Percentiles rank a stretch among this genome's conserved stretches.
Evolutionary conservation across 2,329 filamentous ascomycete species (phyloP).

Genomic region (Pezicula neosporulosa): DNA sequence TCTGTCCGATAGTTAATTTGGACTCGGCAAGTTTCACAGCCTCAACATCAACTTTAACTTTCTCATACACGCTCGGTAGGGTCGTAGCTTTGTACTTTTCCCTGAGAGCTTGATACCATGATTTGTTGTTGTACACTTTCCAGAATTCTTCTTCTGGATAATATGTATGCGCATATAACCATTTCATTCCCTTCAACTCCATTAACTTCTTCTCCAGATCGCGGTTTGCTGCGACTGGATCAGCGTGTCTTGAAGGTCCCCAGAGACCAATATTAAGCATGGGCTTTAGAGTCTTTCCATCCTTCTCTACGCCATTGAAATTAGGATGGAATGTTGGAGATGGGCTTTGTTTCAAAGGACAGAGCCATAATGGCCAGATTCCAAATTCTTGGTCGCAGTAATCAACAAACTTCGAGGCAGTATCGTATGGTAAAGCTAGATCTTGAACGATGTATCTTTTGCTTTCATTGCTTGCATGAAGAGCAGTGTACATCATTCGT

Average conservation of each 20-base stretch:
- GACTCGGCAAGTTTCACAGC: conserved; percentile 36
- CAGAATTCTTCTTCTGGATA: conserved; percentile 73
- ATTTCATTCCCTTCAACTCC: conserved; percentile 75
- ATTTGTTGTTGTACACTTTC: conserved; percentile 51
- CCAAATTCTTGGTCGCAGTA: conserved; percentile 42
- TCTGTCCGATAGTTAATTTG: conserved; percentile 36
- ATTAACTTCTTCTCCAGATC: conserved; percentile 66
- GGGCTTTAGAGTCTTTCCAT: conserved; percentile 29
- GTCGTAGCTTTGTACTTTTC: conserved; percentile 58
- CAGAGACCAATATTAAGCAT: conserved; percentile 71
- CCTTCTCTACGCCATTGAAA: conserved; percentile 14
- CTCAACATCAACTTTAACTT: conserved; percentile 56
- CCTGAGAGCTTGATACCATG: conserved; percentile 60
- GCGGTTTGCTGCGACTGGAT: conserved; percentile 69
- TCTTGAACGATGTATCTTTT: conserved; percentile 60
- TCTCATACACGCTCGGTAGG: conserved; percentile 68
- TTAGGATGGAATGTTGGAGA: conserved; percentile 30
- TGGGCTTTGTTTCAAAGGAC: conserved; percentile 40
- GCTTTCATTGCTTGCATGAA: conserved; percentile 54
- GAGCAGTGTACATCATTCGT: conserved; percentile 57
- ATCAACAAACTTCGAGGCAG: conserved; percentile 47
- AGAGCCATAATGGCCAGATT: conserved; percentile 57
- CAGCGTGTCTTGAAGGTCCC: conserved; percentile 55
- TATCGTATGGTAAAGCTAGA: conserved; percentile 52
- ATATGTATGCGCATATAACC: conserved; percentile 84